Percentiles rank a stretch among this genome's conserved stretches.
phyloP scores from a whole-genome alignment of 768 basidiomycete species.

The Termitomyces eurrhizus region DNA sequence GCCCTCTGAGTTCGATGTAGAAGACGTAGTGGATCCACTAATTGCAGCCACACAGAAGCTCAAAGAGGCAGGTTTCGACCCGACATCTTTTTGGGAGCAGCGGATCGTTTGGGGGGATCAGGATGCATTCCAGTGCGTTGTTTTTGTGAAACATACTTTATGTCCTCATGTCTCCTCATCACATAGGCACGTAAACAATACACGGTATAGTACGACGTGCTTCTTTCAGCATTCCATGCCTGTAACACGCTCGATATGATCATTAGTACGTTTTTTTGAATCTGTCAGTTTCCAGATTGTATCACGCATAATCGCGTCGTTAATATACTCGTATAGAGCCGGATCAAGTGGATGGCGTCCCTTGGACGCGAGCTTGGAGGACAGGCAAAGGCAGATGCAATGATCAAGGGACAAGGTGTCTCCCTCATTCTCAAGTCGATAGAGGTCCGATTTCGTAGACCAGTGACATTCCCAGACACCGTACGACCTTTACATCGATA shows the following conservation, averaged over 20 bases:
- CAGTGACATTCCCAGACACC: constrained; percentile 75
- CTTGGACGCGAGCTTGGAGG: constrained; percentile 61
- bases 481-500: constrained; percentile 29
- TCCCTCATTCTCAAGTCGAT: constrained; percentile 74
- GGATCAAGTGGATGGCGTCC: constrained; percentile 63
- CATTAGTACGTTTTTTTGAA: constrained; percentile 66
- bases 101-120: constrained; percentile 77
- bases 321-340: constrained; percentile 40
- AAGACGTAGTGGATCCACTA: constrained; percentile 18
- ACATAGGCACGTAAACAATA: constrained; percentile 74
- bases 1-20: constrained; percentile 14
- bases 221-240: background rate
- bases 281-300: constrained; percentile 38
- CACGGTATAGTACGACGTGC: constrained; percentile 54
- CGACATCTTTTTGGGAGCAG: constrained; percentile 73
- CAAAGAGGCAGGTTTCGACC: constrained; percentile 48
- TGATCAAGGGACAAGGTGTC: constrained; percentile 62
- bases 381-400: constrained; percentile 44
- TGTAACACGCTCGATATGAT: background rate
- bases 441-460: constrained; percentile 60
- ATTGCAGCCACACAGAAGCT: constrained; percentile 42
- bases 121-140: constrained; percentile 69
- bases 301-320: background rate
- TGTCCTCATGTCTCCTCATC: background rate
- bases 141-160: background rate